phyloP scores from a whole-genome alignment of 1,139 yeast genomes.

The Yamadazyma atlantica region DNA sequence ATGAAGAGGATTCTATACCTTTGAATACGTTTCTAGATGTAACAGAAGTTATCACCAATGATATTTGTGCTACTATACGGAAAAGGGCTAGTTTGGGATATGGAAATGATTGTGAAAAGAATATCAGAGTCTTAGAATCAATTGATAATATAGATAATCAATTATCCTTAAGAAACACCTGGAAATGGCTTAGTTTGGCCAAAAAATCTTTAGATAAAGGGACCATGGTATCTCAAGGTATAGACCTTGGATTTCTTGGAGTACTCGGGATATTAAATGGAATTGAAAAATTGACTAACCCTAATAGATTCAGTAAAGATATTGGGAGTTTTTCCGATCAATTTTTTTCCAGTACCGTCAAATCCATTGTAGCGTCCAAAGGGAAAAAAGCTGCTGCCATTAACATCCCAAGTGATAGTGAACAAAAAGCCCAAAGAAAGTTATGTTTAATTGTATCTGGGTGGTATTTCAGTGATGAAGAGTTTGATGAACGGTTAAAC shows the following conservation, averaged over 20 bases:
- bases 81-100: constrained; percentile 73
- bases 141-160: constrained; percentile 55
- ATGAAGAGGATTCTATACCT: constrained; percentile 29
- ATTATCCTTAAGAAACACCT: constrained; percentile 66
- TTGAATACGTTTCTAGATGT: constrained; percentile 33
- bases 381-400: constrained; percentile 48
- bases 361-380: constrained; percentile 40
- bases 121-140: constrained; percentile 60
- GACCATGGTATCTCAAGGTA: constrained; percentile 61
- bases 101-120: constrained; percentile 65
- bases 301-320: constrained; percentile 46
- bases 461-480: constrained; percentile 81
- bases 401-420: constrained; percentile 48
- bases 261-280: constrained; percentile 92
- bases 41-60: constrained; percentile 50
- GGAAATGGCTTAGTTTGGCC: constrained; percentile 88
- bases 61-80: constrained; percentile 65
- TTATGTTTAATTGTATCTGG: constrained; percentile 85
- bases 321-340: constrained; percentile 37
- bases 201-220: constrained; percentile 66
- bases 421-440: constrained; percentile 63
- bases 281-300: constrained; percentile 57
- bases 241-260: constrained; percentile 87
- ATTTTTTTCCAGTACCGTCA: constrained; percentile 47
- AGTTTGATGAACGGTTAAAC: constrained; percentile 68